Base-by-base conservation (phyloP, 805 yeast species). In the Suhomyces pyralidae region DNA sequence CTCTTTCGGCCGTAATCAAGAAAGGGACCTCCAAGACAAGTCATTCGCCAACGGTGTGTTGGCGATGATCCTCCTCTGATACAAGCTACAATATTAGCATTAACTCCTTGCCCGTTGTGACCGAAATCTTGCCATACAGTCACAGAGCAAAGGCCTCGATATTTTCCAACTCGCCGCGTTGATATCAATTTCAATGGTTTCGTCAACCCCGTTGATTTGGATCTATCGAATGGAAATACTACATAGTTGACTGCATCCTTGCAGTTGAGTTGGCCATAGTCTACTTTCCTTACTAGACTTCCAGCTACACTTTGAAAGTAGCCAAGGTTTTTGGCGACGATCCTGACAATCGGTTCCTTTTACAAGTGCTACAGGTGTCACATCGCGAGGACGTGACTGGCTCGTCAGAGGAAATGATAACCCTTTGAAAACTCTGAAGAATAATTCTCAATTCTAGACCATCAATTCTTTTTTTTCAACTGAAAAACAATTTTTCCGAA, bases 31-130 rank as follows among this genome's bases (percentile, higher is more conserved):
- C 58, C 62, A 67, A 51, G 69, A 78, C 52, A 75, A 75, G 55
- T 19, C 65, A 3, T 62, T 73, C 28, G 79, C 77, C 47, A 68
- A 69, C 51, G 83, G 80, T 54, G 81, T 78, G 24, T 69, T 74
- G 60, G 80, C 80, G 7, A 76, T 81, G 79, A 76, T 81, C 48
- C 80, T 78, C 72, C 59, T 79, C 32, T 78, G 69, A 72, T 62
- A 58, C 64, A 49, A 67, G 70, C 40, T 79, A 78, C 64, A 69
- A 76, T 58, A 63, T 71, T 44, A 79, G 78, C 38, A 60, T 67
- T 49, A 76, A 77, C 52, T 81, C 81, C 48, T 67, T 78, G 51
- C 80, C 81, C 49, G 72, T 63, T 60, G 58, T 73, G 49, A 76
- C 83, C 40, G 83, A 77, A 58, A 58, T 68, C 53, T 62, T 70